Conservation (phyloP, 306 rosid species). For the Clitoria ternatea region DNA sequence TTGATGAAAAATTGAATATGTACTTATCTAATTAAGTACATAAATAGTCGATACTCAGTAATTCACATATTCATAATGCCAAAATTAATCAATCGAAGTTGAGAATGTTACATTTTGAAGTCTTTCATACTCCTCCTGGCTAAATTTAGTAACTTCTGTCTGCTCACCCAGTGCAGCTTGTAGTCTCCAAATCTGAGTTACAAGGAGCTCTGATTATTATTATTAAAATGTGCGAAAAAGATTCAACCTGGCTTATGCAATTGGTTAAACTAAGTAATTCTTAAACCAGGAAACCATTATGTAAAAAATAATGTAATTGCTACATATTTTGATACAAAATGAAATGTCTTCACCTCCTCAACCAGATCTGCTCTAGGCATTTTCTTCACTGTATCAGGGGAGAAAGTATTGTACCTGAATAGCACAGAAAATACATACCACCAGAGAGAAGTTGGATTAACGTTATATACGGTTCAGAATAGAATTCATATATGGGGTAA, state of each 20-base stretch:
- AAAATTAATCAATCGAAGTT: conserved; percentile 10
- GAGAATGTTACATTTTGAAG: conserved; percentile 62
- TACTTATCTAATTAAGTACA: neutral
- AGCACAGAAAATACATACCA: conserved; percentile 20
- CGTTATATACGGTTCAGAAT: neutral
- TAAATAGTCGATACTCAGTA: neutral
- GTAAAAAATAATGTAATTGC: neutral
- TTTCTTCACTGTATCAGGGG: conserved; percentile 83
- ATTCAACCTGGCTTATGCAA: neutral
- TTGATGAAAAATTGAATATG: neutral
- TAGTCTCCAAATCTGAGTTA: conserved; percentile 72
- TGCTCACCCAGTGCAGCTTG: conserved; percentile 90
- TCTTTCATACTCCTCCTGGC: conserved; percentile 80
- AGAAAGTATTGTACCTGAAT: conserved; percentile 79
- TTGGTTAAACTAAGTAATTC: neutral
- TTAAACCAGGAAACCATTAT: neutral
- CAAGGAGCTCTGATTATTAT: conserved; percentile 21
- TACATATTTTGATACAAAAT: neutral
- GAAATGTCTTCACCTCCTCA: conserved; percentile 59
- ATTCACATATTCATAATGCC: neutral
- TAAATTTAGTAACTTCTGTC: conserved; percentile 66
- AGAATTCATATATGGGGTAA: neutral
- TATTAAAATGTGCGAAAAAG: neutral
- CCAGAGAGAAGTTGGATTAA: conserved; percentile 6
- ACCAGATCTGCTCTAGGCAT: conserved; percentile 86